Percentiles rank a stretch among this genome's conserved stretches.
phyloP scores from a whole-genome alignment of 371 early-diverging fungal species.

The Mucor piriformis region DNA sequence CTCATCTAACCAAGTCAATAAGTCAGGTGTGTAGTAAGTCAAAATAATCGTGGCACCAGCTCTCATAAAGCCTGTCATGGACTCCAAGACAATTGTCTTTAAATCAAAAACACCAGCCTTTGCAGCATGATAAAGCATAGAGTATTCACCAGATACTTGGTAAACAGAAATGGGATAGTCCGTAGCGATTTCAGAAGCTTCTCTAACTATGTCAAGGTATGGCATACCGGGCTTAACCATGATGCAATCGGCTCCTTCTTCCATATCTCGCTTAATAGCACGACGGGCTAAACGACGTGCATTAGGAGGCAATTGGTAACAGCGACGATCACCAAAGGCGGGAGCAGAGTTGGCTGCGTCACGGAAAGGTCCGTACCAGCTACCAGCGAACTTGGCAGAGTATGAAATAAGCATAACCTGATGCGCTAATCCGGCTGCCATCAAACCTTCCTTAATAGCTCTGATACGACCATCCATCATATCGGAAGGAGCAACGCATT shows the following conservation, averaged over 20 bases:
- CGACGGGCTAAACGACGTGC: constrained; percentile 90
- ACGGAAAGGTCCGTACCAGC: constrained; percentile 97
- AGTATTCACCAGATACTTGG: constrained; percentile 95
- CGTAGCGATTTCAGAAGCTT: constrained; percentile 74
- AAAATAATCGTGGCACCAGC: constrained; percentile 93
- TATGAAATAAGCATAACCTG: constrained; percentile 91
- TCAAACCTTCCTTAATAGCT: constrained; percentile 86
- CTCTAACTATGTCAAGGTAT: constrained; percentile 93
- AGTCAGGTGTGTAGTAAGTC: constrained; percentile 92
- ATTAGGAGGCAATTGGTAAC: constrained; percentile 92
- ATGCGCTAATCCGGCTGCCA: constrained; percentile 73
- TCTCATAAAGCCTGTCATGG: constrained; percentile 79
- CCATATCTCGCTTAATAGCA: constrained; percentile 85
- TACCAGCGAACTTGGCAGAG: constrained; percentile 93
- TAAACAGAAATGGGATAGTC: constrained; percentile 86
- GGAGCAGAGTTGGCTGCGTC: constrained; percentile 95
- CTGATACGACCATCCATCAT: constrained; percentile 98
- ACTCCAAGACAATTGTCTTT: constrained; percentile 83
- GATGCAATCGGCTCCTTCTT: constrained; percentile 94
- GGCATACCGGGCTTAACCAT: constrained; percentile 97
- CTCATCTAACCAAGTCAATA: constrained; percentile 88
- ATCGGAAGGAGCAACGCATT: constrained; percentile 93
- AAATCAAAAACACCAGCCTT: constrained; percentile 87
- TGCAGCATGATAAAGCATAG: constrained; percentile 92
- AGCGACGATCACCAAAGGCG: constrained; percentile 88